Conservation (phyloP, 2,329 filamentous ascomycete genomes). For the Trichoderma lentiforme region DNA sequence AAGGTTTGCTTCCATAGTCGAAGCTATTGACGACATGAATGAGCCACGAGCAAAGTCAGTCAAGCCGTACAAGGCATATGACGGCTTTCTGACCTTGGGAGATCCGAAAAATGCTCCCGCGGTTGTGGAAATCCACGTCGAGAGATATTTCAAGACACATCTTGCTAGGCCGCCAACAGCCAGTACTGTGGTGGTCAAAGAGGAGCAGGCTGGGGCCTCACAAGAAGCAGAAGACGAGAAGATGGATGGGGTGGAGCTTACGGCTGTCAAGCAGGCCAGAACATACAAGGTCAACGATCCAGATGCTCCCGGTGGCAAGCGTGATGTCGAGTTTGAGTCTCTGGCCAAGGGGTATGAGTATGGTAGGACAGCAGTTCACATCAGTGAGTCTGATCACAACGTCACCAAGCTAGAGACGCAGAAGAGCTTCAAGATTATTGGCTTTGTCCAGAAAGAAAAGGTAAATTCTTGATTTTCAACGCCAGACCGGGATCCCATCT, state of each 20-base stretch:
- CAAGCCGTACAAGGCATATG: constrained; percentile 75
- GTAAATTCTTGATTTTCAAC: constrained; percentile 39
- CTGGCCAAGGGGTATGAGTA: constrained; percentile 94
- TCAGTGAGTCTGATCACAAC: constrained; percentile 80
- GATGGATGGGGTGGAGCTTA: constrained; percentile 55
- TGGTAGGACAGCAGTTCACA: constrained; percentile 85
- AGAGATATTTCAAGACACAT: constrained; percentile 86
- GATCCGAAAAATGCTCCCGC: constrained; percentile 69
- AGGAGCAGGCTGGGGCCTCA: constrained; percentile 48
- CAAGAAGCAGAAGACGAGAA: constrained; percentile 48
- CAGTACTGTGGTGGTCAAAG: constrained; percentile 66
- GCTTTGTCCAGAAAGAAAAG: constrained; percentile 73
- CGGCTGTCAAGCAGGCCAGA: constrained; percentile 71
- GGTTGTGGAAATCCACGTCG: constrained; percentile 78
- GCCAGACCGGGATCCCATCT: not conserved
- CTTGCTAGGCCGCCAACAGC: constrained; percentile 70
- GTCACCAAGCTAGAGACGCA: constrained; percentile 82
- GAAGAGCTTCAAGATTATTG: constrained; percentile 75
- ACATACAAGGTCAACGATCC: constrained; percentile 79
- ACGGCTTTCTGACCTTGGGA: constrained; percentile 75
- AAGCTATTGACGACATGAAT: constrained; percentile 77
- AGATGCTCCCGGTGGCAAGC: constrained; percentile 70
- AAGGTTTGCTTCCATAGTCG: constrained; percentile 76
- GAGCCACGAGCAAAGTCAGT: constrained; percentile 72
- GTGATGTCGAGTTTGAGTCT: constrained; percentile 75